These are phyloP conservation scores for Monilinia aucupariae DNA, from an alignment of 2,329 filamentous ascomycete species.

Conservation along the genomic window DNA sequence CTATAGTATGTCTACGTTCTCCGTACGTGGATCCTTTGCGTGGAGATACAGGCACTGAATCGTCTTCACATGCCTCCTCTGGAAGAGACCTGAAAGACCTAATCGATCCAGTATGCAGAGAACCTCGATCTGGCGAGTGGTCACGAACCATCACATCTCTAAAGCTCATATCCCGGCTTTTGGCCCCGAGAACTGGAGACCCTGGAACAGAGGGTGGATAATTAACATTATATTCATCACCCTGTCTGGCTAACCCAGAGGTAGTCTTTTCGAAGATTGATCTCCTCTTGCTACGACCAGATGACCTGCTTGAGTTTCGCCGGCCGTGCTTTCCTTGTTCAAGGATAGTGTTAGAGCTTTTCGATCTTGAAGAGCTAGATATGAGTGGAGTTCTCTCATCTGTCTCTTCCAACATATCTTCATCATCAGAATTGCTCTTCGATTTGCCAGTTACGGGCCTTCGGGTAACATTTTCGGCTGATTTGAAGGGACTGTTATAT, in stretches of 20 bases:
- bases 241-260: conserved; percentile 22
- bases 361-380: conserved; percentile 39
- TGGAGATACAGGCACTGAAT: conserved; percentile 28
- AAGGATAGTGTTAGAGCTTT: conserved; percentile 27
- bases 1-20: conserved; percentile 51
- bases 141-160: conserved; percentile 68
- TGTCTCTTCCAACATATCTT: conserved; percentile 44
- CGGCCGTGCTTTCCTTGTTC: conserved; percentile 26
- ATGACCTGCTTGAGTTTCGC: conserved; percentile 39
- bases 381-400: conserved; percentile 54
- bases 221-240: conserved; percentile 57
- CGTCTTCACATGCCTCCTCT: conserved; percentile 31
- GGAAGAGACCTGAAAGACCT: conserved; percentile 22
- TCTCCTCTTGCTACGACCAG: conserved; percentile 38
- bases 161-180: conserved; percentile 51
- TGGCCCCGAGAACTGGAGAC: conserved; percentile 49
- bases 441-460: conserved; percentile 32
- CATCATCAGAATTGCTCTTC: conserved; percentile 39
- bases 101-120: conserved; percentile 19
- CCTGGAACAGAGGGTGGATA: conserved; percentile 64
- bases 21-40: conserved; percentile 28
- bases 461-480: conserved; percentile 25
- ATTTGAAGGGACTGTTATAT: conserved; percentile 33
- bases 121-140: conserved; percentile 40
- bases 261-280: conserved; percentile 32